These are phyloP conservation scores for Rhododendron kiyosumense DNA, from an alignment of 148 eudicot genomes.

Conservation along the genomic window DNA sequence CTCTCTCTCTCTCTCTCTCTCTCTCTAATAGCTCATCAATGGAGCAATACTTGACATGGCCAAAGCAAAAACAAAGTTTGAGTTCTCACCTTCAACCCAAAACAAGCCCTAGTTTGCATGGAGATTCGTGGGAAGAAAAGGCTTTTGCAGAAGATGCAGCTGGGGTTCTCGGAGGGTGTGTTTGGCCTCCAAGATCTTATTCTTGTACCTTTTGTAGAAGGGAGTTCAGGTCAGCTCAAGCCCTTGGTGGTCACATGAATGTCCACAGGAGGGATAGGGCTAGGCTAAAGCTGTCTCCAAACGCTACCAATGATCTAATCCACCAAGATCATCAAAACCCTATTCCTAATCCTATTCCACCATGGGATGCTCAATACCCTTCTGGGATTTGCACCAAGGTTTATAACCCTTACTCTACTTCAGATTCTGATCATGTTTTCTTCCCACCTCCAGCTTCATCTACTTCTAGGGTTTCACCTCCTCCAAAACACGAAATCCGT, in stretches of 20 bases:
- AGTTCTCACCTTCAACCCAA: conserved; percentile 16
- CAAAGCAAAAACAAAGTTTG: conserved; percentile 20
- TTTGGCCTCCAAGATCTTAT: conserved; percentile 91
- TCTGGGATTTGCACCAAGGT: conserved; percentile 13
- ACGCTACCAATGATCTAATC: conserved; percentile 12
- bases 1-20: neutral
- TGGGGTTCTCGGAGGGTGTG: conserved; percentile 64
- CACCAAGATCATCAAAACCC: conserved; percentile 13
- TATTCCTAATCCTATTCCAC: conserved; percentile 5
- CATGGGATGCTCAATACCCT: conserved; percentile 14
- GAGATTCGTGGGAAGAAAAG: conserved; percentile 81
- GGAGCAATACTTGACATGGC: conserved; percentile 52
- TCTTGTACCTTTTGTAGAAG: conserved; percentile 75
- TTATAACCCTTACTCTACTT: conserved; percentile 26
- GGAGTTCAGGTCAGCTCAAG: conserved; percentile 90
- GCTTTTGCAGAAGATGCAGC: conserved; percentile 84
- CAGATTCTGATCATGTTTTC: conserved; percentile 19
- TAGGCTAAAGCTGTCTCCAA: conserved; percentile 47
- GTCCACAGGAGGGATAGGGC: conserved; percentile 87
- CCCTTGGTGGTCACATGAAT: conserved; percentile 94
- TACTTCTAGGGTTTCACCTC: conserved; percentile 24
- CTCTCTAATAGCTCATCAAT: conserved; percentile 15
- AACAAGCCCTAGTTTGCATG: conserved; percentile 7
- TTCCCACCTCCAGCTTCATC: conserved; percentile 15
- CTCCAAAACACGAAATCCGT: neutral